Conservation (phyloP, 805 yeast genomes). For the Kluyveromyces starmeri region DNA sequence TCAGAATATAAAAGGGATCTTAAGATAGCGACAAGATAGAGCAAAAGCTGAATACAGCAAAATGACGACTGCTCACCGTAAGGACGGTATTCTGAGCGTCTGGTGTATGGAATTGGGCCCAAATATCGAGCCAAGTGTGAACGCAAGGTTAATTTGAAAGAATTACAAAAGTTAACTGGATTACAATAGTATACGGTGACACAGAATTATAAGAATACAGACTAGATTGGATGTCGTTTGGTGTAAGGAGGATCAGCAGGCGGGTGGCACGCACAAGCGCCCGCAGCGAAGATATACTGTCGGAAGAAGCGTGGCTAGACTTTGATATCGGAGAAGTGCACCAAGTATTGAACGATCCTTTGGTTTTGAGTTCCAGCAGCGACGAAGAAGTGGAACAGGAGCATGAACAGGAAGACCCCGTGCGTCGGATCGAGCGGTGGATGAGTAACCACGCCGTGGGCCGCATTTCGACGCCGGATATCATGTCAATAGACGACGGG, state of each 20-base stretch:
- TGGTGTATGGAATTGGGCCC: no score
- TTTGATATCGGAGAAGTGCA: slow-evolving; percentile 4
- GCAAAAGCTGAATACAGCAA: no score
- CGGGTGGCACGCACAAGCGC: slow-evolving; percentile 2
- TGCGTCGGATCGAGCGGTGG: slow-evolving; percentile 3
- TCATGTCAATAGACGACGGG: neutral
- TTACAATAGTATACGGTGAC: no score
- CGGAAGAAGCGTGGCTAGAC: slow-evolving; percentile 5
- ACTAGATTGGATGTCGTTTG: slow-evolving; percentile 1
- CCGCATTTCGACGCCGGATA: slow-evolving; percentile 1
- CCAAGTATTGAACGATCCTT: slow-evolving; percentile 5
- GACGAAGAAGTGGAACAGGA: slow-evolving; percentile 4
- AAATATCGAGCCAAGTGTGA: no score
- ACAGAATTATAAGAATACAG: neutral
- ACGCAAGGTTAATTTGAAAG: no score
- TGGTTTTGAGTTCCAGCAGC: slow-evolving; percentile 4
- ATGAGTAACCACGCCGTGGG: neutral
- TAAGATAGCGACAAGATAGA: no score
- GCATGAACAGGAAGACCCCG: neutral
- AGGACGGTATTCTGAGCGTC: no score
- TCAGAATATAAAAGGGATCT: no score
- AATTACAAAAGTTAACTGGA: no score
- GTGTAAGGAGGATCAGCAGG: slow-evolving; percentile 1
- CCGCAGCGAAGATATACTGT: slow-evolving; percentile 2
- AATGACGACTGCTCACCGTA: no score